phyloP scores from a whole-genome alignment of 169 alveolate genomes.

The Plasmodium chabaudi region DNA sequence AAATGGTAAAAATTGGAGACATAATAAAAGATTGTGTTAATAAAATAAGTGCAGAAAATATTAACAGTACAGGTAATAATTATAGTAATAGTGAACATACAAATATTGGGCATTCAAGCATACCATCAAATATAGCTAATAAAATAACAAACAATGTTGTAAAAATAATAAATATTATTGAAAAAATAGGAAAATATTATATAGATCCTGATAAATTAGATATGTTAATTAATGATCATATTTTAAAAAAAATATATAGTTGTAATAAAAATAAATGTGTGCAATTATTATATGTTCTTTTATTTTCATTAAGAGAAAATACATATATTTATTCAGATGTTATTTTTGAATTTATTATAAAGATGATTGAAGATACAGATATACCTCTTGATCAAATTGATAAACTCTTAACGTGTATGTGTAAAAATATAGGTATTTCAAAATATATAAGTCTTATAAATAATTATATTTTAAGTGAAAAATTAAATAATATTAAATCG shows the following conservation, averaged over 20 bases:
- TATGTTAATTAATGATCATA: constrained; percentile 25
- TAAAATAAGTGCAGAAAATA: constrained; percentile 20
- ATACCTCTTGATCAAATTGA: constrained; percentile 49
- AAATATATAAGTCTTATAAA: constrained; percentile 53
- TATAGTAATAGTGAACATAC: not conserved
- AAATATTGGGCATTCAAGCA: not conserved
- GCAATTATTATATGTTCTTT: constrained; percentile 27
- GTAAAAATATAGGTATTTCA: constrained; percentile 62
- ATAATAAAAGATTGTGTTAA: constrained; percentile 23
- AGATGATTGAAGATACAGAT: constrained; percentile 36
- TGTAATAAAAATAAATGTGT: constrained; percentile 60
- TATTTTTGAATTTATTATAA: constrained; percentile 29
- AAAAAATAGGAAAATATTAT: constrained; percentile 49
- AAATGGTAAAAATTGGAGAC: constrained; percentile 46
- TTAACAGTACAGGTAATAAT: not conserved
- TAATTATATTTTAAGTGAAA: constrained; percentile 39
- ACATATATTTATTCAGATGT: constrained; percentile 31
- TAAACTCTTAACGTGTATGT: constrained; percentile 35
- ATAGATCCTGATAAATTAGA: constrained; percentile 63
- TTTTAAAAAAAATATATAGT: constrained; percentile 19
- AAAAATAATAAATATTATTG: constrained; percentile 57
- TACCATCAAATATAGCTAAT: not conserved
- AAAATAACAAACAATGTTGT: not conserved
- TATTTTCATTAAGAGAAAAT: constrained; percentile 65
- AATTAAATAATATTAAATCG: constrained; percentile 16